Conservation (phyloP, 306 rosid species). For the Pterocarpus macrocarpus region DNA sequence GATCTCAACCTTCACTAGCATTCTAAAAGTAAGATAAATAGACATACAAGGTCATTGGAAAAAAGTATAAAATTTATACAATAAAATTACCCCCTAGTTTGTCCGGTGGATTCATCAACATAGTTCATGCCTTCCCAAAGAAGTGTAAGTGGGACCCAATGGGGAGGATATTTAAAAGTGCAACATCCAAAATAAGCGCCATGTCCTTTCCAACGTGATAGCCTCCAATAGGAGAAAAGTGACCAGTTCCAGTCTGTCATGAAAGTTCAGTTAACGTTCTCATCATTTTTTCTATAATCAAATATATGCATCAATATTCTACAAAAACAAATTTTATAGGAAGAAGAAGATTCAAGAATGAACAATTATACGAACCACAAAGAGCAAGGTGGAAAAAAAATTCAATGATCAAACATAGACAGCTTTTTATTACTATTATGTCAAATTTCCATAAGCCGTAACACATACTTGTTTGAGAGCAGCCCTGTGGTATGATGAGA, state of each 20-base stretch:
- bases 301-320: constrained; percentile 11
- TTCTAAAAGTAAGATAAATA: constrained; percentile 14
- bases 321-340: constrained; percentile 14
- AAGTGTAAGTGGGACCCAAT: constrained; percentile 86
- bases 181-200: constrained; percentile 93
- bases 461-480: constrained; percentile 50
- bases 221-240: constrained; percentile 98
- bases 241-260: constrained; percentile 89
- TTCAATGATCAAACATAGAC: constrained; percentile 8
- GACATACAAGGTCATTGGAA: neutral
- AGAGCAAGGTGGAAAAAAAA: neutral
- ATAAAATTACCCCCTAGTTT: constrained; percentile 73
- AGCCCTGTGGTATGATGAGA: constrained; percentile 84
- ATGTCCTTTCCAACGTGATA: constrained; percentile 86
- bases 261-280: constrained; percentile 30
- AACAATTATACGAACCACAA: neutral
- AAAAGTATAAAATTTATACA: constrained; percentile 32
- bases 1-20: constrained; percentile 26
- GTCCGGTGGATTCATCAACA: constrained; percentile 70
- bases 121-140: constrained; percentile 94
- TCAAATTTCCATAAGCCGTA: constrained; percentile 20
- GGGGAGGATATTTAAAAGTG: constrained; percentile 97
- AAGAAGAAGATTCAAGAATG: constrained; percentile 6
- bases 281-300: constrained; percentile 19
- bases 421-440: neutral